Evolutionary conservation across 2,329 filamentous ascomycete genomes (phyloP).

Genomic region (Sporothrix inflata): DNA sequence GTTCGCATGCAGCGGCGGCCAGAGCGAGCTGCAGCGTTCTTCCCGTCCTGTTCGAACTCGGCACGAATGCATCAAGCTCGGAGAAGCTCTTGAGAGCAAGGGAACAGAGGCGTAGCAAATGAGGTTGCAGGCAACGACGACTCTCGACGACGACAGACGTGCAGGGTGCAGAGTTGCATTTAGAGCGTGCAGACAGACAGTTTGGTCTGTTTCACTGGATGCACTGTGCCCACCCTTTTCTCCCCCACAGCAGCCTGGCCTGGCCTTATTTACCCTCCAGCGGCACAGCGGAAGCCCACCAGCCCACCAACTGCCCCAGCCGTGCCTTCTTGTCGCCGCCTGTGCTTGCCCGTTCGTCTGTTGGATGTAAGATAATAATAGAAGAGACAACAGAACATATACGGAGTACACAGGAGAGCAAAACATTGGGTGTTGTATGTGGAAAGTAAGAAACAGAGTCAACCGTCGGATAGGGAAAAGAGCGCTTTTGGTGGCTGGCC

Average conservation of each 20-base stretch:
- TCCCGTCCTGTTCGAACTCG: background rate
- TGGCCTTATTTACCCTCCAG: background rate
- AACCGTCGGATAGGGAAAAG: background rate
- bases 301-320: background rate
- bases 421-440: background rate
- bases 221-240: slow-evolving; percentile 17
- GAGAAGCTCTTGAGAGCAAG: background rate
- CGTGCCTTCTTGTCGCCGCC: background rate
- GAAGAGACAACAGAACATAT: background rate
- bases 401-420: background rate
- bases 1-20: background rate
- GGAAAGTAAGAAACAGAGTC: background rate
- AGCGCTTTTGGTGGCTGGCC: background rate
- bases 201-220: background rate
- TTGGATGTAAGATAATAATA: background rate
- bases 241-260: background rate
- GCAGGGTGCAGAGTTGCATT: slow-evolving; percentile 16
- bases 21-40: background rate
- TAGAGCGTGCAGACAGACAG: background rate
- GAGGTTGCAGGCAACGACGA: slow-evolving; percentile 5
- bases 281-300: slow-evolving; percentile 4
- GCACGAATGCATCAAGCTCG: slow-evolving; percentile 3
- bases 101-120: slow-evolving; percentile 4
- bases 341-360: background rate
- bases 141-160: background rate